Evolutionary conservation across 2,329 filamentous ascomycete species (phyloP).

Genomic region (Apiospora hydei): DNA sequence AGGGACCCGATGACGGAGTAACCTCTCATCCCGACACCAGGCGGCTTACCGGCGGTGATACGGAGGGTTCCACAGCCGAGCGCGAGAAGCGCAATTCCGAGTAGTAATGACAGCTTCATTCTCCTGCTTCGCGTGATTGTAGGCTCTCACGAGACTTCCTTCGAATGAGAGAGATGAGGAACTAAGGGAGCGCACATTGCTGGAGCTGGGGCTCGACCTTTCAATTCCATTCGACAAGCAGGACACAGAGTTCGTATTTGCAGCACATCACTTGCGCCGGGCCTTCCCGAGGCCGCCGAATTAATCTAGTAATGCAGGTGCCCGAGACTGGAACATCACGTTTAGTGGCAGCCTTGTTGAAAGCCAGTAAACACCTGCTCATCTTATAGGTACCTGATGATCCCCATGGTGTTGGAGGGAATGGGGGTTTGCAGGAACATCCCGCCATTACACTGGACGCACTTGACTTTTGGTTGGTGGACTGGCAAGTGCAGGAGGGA

Average conservation of each 20-base stretch:
- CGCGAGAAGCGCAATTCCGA: background rate
- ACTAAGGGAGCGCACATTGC: too few relatives aligned
- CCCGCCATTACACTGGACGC: background rate
- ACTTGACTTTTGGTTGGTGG: background rate
- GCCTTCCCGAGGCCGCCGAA: background rate
- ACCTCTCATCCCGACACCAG: background rate
- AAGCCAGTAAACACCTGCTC: background rate
- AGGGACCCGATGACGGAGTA: background rate
- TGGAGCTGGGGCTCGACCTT: background rate
- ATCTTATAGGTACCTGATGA: background rate
- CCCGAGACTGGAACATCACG: background rate
- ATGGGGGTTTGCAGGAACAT: background rate
- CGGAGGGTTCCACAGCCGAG: background rate
- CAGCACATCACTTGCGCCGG: background rate
- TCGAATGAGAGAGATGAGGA: background rate
- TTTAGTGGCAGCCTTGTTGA: background rate
- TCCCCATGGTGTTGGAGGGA: background rate
- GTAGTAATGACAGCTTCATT: constrained; percentile 1
- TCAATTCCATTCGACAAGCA: background rate
- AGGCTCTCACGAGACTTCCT: background rate
- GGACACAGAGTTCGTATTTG: background rate
- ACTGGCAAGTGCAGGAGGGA: background rate
- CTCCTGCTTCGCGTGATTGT: background rate
- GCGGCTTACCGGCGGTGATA: background rate
- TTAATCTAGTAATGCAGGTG: background rate